A percentile compares a stretch with the other conserved stretches of the same genome.
Evolutionary conservation across 306 rosid species (phyloP).

Genomic region (Begonia masoniana): DNA sequence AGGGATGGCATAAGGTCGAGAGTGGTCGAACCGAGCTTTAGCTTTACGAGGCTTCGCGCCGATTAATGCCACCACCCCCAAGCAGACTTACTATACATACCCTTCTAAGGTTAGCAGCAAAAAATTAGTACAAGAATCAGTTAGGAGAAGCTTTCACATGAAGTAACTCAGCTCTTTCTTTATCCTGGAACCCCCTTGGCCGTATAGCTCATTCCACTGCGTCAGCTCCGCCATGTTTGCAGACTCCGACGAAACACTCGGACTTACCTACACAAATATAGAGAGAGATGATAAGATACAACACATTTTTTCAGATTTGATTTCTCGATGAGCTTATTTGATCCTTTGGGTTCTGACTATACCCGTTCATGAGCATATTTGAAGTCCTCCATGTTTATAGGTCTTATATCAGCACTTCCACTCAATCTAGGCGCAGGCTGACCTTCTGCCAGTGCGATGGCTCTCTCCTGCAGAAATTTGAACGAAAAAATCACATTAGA

Average conservation of each 20-base stretch:
- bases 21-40: background rate
- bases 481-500: background rate
- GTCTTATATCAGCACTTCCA: conserved; percentile 78
- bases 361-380: conserved; percentile 92
- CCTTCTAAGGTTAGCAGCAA: background rate
- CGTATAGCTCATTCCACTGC: conserved; percentile 96
- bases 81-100: background rate
- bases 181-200: conserved; percentile 97
- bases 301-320: too few relatives aligned
- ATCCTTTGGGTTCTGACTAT: conserved; percentile 1
- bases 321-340: too few relatives aligned
- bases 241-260: conserved; percentile 92
- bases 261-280: conserved; percentile 50
- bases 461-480: conserved; percentile 45
- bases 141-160: conserved; percentile 29
- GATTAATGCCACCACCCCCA: background rate
- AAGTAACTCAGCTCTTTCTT: conserved; percentile 93
- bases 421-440: conserved; percentile 75
- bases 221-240: conserved; percentile 81
- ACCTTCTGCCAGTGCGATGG: conserved; percentile 70
- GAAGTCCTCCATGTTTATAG: conserved; percentile 74
- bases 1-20: background rate
- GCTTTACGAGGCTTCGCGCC: background rate
- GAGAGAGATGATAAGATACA: too few relatives aligned
- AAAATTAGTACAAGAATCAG: background rate